A percentile compares a stretch with the other conserved stretches of the same genome.
Evolutionary conservation across 2,329 filamentous ascomycete species (phyloP).

Genomic region (Trichoderma asperellum): DNA sequence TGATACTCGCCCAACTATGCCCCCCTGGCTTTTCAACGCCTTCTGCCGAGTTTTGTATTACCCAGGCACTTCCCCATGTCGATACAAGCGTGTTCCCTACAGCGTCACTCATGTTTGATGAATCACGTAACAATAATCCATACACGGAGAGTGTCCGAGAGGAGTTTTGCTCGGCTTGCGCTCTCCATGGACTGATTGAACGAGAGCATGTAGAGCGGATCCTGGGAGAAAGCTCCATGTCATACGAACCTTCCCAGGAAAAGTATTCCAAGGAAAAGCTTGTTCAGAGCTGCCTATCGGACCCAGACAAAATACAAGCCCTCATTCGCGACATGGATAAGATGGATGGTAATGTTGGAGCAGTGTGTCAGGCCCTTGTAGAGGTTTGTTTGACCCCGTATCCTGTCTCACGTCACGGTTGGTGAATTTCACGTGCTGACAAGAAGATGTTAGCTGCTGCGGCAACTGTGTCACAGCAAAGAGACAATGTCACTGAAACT

Average conservation of each 20-base stretch:
- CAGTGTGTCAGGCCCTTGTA: constrained; percentile 76
- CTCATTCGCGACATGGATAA: constrained; percentile 82
- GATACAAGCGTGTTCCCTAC: constrained; percentile 76
- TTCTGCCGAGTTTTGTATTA: constrained; percentile 70
- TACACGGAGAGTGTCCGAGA: constrained; percentile 63
- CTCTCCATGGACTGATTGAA: constrained; percentile 81
- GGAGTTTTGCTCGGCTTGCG: constrained; percentile 89
- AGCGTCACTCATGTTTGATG: constrained; percentile 62
- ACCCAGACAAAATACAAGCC: constrained; percentile 74
- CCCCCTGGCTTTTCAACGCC: constrained; percentile 74
- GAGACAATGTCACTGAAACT: constrained; percentile 81
- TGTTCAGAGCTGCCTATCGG: constrained; percentile 75
- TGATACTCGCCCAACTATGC: constrained; percentile 57
- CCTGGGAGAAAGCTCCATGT: constrained; percentile 81
- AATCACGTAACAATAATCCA: constrained; percentile 59
- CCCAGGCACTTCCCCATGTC: constrained; percentile 75
- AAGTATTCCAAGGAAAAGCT: constrained; percentile 79
- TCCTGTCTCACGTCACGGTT: background rate
- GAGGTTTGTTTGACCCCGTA: constrained; percentile 55
- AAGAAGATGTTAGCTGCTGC: constrained; percentile 57
- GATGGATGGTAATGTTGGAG: constrained; percentile 89
- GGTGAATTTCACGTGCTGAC: background rate
- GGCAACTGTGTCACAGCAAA: constrained; percentile 69
- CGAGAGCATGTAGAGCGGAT: constrained; percentile 78
- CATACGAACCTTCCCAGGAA: constrained; percentile 72